phyloP scores from a whole-genome alignment of 2,329 filamentous ascomycete species.

The Ilyonectria sp. region DNA sequence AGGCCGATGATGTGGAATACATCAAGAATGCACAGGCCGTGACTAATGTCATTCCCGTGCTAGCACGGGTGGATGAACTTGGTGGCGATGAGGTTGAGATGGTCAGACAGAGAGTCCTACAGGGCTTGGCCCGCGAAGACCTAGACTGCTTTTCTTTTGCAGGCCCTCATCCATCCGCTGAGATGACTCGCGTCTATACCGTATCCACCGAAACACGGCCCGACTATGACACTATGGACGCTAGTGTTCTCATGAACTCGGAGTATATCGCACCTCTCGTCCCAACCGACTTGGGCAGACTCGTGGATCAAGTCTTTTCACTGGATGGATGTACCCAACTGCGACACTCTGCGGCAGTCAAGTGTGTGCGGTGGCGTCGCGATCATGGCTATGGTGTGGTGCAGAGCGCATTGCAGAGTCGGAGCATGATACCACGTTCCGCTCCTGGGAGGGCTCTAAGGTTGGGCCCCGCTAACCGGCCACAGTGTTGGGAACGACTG shows the following conservation, averaged over 20 bases:
- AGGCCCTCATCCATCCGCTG: constrained; percentile 44
- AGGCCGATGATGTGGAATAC: constrained; percentile 74
- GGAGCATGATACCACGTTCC: constrained; percentile 31
- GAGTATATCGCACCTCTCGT: constrained; percentile 89
- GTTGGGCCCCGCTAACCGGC: constrained; percentile 28
- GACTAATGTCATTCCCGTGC: constrained; percentile 88
- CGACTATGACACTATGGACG: constrained; percentile 90
- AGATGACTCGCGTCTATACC: constrained; percentile 72
- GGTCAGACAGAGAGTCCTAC: constrained; percentile 72
- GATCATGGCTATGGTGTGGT: constrained; percentile 42
- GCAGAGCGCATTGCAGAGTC: constrained; percentile 38
- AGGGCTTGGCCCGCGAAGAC: constrained; percentile 69
- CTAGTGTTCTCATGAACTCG: constrained; percentile 91
- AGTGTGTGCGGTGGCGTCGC: constrained; percentile 81
- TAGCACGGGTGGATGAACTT: constrained; percentile 83
- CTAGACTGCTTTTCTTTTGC: constrained; percentile 79
- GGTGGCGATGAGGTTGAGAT: constrained; percentile 68
- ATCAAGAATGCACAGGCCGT: constrained; percentile 78
- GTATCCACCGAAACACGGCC: constrained; percentile 81
- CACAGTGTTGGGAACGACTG: constrained; percentile 50
- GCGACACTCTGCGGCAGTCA: constrained; percentile 85
- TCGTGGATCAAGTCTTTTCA: constrained; percentile 85
- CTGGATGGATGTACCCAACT: constrained; percentile 85
- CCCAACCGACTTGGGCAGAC: constrained; percentile 77
- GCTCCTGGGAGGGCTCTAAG: constrained; percentile 39